These are phyloP conservation scores for Marchantia polymorpha DNA, from an alignment of 225 moss, liverwort and hornwort genomes.

Conservation along the genomic window DNA sequence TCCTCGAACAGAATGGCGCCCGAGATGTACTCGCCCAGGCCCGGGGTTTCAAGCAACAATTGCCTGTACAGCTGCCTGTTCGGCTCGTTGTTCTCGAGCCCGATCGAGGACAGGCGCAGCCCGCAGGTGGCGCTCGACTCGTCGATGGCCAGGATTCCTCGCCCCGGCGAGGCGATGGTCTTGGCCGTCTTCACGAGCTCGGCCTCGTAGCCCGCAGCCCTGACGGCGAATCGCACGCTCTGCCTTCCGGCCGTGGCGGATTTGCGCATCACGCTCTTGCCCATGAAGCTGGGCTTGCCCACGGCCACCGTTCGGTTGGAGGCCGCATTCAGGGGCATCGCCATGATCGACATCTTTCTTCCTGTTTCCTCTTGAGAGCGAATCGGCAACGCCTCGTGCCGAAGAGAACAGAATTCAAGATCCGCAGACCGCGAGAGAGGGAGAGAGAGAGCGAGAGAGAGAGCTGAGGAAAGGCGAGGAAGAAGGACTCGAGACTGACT, in stretches of 20 bases:
- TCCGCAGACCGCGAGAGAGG: not conserved
- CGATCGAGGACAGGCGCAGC: conserved; percentile 55
- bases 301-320: not conserved
- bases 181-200: conserved; percentile 67
- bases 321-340: conserved; percentile 8
- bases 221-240: conserved; percentile 11
- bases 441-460: no score
- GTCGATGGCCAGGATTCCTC: conserved; percentile 62
- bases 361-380: not conserved
- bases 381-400: not conserved
- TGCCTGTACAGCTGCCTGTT: conserved; percentile 66
- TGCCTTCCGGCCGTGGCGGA: not conserved
- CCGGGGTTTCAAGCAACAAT: conserved; percentile 56
- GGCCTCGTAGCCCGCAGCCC: conserved; percentile 52
- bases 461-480: not conserved
- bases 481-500: not conserved
- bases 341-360: conserved; percentile 18
- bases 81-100: conserved; percentile 66
- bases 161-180: conserved; percentile 57
- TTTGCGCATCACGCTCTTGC: conserved; percentile 4
- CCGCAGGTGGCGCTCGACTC: conserved; percentile 73
- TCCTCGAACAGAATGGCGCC: conserved; percentile 71
- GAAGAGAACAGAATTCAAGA: not conserved
- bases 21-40: conserved; percentile 62
- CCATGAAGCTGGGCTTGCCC: conserved; percentile 10